Conservation (phyloP, 371 early-diverging fungal genomes). For the Coemansia sp. region DNA sequence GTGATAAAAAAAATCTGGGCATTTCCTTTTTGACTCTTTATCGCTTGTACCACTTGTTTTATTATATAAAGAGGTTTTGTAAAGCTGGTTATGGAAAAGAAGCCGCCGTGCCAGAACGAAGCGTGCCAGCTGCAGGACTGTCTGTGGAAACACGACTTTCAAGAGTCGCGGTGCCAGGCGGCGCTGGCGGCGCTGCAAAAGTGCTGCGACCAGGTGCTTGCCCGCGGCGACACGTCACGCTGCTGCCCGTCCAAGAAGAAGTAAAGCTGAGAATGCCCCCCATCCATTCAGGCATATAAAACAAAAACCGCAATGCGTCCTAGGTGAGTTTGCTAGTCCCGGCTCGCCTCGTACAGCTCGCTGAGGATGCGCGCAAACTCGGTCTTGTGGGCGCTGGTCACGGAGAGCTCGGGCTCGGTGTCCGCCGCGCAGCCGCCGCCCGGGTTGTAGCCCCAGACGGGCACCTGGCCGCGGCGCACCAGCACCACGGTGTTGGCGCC, state of each 20-base stretch:
- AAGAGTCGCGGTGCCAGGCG: conserved; percentile 63
- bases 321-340: background rate
- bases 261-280: background rate
- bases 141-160: conserved; percentile 63
- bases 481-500: conserved; percentile 37
- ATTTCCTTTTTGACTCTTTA: too few species aligned
- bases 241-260: conserved; percentile 56
- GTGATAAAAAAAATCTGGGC: too few species aligned
- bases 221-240: conserved; percentile 60
- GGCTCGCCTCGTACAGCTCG: conserved; percentile 5
- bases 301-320: too few species aligned
- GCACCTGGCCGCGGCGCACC: conserved; percentile 26
- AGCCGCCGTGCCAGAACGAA: conserved; percentile 55
- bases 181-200: conserved; percentile 57
- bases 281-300: background rate
- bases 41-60: background rate
- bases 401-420: conserved; percentile 1
- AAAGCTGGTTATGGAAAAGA: conserved; percentile 5
- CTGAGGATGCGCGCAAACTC: conserved; percentile 22
- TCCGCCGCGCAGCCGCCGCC: conserved; percentile 24
- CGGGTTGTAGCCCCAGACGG: conserved; percentile 38
- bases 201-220: conserved; percentile 64
- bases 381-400: conserved; percentile 14
- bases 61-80: background rate
- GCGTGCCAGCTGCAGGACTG: conserved; percentile 76